Base-by-base conservation (phyloP, 2,329 filamentous ascomycete species). In the Aureobasidium subglaciale region DNA sequence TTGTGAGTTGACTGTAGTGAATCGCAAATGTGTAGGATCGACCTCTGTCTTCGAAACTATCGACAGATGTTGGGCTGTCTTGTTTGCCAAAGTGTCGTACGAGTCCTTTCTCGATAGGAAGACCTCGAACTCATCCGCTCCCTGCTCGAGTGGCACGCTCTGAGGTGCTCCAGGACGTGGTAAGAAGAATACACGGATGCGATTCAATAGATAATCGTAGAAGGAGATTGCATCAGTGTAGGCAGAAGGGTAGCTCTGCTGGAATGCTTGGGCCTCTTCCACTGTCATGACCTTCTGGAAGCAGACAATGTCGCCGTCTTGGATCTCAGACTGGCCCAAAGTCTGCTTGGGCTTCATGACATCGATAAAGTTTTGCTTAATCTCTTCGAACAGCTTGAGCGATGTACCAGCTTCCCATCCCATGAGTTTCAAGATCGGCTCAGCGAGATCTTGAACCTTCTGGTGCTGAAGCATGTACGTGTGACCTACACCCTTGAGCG, bases 301-400 rank as follows among this genome's bases (percentile, higher is more conserved):
- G 67, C 91, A 96, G 56, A 99, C 84, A 62, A 99, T 95, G 67
- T 99, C 93, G 46, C 93, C 93, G 64, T 99, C 92, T 68, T 97
- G 92, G 22, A 99, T 87, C 69, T 99, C 95, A 1, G 93, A 93
- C 58, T 88, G 85, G 62, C 90, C 88, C 58, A 99, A 79, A 0
- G 90, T 90, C 66, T 90, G 84, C 73, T 96, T 97, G 0, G 86
- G 81, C 72, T 96, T 97, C 76, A 99, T 86, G 6, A 82, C 80
- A 67, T 99, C 95, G 62, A 99, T 96, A 91, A 97, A 97, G 58
- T 84, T 88, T 50, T 91, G 90, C 73, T 97, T 99, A 73, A 99
- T 97, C 75, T 99, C 93, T 73, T 99, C 93, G 74, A 85, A 97
- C 20, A 99, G 80, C 63, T 81, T 79, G 58, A 87, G 81, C 3